Percentiles rank a stretch among this genome's conserved stretches.
Evolutionary conservation across 2,329 filamentous ascomycete genomes (phyloP).

Genomic region (Curvularia hawaiiensis): DNA sequence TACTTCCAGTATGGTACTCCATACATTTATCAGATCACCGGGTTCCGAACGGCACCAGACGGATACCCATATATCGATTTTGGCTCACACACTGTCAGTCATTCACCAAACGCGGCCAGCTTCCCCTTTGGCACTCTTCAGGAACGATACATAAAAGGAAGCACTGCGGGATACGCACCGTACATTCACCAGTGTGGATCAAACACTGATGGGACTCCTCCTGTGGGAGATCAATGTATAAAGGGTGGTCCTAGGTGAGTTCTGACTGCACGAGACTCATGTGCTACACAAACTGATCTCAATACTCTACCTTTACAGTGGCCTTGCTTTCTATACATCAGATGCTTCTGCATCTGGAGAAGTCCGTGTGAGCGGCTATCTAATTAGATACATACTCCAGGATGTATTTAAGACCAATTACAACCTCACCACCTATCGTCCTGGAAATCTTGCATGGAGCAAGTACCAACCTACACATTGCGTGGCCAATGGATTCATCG

Average conservation of each 20-base stretch:
- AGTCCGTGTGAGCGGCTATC: conserved; percentile 10
- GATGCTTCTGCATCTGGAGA: conserved; percentile 11
- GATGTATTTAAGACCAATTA: conserved; percentile 13
- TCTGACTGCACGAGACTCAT: neutral
- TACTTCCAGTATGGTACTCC: conserved; percentile 16
- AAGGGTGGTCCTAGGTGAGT: conserved; percentile 12
- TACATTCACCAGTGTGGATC: conserved; percentile 13
- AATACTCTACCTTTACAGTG: neutral
- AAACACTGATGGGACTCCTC: conserved; percentile 6
- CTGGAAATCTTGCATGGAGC: conserved; percentile 14
- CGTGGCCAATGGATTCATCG: conserved; percentile 13
- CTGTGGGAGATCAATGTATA: neutral
- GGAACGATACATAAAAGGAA: conserved; percentile 8
- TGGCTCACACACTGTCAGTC: conserved; percentile 14
- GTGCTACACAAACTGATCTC: neutral
- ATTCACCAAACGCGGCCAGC: conserved; percentile 12
- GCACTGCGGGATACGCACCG: conserved; percentile 2
- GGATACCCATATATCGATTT: conserved; percentile 15
- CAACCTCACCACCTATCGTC: conserved; percentile 13
- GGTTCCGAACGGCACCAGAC: conserved; percentile 9
- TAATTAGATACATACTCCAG: conserved; percentile 11
- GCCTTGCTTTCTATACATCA: conserved; percentile 12
- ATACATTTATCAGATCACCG: conserved; percentile 15
- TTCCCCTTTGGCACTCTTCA: conserved; percentile 9
- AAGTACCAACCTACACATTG: conserved; percentile 14